Conservation (phyloP, 2,329 filamentous ascomycete species). For the Penicillium sp. region DNA sequence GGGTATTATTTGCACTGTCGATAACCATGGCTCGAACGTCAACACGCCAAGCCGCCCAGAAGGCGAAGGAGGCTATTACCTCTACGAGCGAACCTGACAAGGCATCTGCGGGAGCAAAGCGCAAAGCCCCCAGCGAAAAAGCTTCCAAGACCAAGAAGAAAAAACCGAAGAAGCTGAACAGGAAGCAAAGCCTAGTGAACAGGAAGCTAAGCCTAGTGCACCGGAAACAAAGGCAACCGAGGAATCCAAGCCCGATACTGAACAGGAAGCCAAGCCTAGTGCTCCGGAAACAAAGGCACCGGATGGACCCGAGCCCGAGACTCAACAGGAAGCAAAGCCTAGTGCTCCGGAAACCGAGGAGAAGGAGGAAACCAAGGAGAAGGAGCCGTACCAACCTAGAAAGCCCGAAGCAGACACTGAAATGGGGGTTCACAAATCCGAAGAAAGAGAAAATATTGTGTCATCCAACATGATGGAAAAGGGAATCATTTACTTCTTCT, state of each 20-base stretch:
- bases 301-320: background rate
- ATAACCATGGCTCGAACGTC: conserved; percentile 36
- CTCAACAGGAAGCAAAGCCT: background rate
- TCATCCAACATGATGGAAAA: conserved; percentile 71
- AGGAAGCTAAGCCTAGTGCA: too few species aligned
- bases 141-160: conserved; percentile 35
- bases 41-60: conserved; percentile 41
- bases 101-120: conserved; percentile 34
- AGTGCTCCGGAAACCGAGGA: background rate
- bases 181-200: background rate
- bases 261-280: background rate
- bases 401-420: conserved; percentile 21
- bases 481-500: conserved; percentile 87
- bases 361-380: conserved; percentile 12
- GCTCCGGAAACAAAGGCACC: background rate
- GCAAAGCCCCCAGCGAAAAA: conserved; percentile 33
- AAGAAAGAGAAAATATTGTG: conserved; percentile 48
- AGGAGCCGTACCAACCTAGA: too few species aligned
- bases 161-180: conserved; percentile 28
- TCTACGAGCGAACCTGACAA: conserved; percentile 28
- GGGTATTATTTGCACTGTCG: background rate
- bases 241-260: too few species aligned
- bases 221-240: too few species aligned
- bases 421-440: conserved; percentile 47
- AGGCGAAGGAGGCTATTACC: conserved; percentile 41